phyloP scores from a whole-genome alignment of 2,329 filamentous ascomycete genomes.

The Mycosphaerella arachidis region DNA sequence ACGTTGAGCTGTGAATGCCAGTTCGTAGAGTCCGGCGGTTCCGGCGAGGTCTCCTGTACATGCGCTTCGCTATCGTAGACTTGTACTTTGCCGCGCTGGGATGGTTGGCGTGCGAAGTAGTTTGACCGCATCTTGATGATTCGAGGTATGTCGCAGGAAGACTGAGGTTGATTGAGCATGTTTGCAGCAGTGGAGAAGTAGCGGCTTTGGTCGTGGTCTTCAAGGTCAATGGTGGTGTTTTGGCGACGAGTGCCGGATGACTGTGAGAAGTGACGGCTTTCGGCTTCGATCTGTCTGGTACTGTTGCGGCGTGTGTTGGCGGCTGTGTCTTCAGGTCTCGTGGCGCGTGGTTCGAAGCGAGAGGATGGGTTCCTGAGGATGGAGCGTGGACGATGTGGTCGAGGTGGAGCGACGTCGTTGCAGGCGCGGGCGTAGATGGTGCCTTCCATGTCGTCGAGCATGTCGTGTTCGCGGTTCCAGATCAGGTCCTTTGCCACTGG shows the following conservation, averaged over 20 bases:
- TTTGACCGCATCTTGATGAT: conserved; percentile 17
- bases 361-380: conserved; percentile 23
- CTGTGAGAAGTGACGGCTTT: conserved; percentile 8
- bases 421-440: not conserved
- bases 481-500: not conserved
- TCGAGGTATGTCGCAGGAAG: not conserved
- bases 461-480: not conserved
- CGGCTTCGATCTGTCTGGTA: conserved; percentile 11
- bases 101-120: conserved; percentile 3
- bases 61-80: conserved; percentile 21
- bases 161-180: conserved; percentile 8
- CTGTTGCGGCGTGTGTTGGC: conserved; percentile 30
- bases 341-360: conserved; percentile 7
- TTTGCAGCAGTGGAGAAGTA: conserved; percentile 24
- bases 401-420: not conserved
- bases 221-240: conserved; percentile 19
- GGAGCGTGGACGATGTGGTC: conserved; percentile 16
- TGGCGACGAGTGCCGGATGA: conserved; percentile 25
- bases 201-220: conserved; percentile 10
- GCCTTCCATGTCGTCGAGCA: not conserved
- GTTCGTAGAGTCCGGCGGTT: conserved; percentile 14
- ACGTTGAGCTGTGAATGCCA: conserved; percentile 11
- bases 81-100: conserved; percentile 10
- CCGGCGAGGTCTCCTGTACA: conserved; percentile 23
- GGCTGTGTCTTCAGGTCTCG: conserved; percentile 17